A percentile compares a stretch with the other conserved stretches of the same genome.
phyloP scores from a whole-genome alignment of 139 green algal genomes.

The Dunaliella sp. region DNA sequence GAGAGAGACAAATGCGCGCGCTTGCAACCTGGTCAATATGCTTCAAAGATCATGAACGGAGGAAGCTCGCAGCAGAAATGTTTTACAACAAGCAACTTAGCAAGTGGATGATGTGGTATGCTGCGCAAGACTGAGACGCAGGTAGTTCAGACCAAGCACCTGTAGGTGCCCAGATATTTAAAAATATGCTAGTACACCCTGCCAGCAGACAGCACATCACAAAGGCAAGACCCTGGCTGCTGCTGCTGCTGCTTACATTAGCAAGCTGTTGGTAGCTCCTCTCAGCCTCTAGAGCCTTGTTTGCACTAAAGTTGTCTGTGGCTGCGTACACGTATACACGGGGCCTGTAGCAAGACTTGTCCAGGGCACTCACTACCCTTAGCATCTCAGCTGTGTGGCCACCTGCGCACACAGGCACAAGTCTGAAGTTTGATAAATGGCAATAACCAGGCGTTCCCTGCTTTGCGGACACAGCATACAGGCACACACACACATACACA shows the following conservation, averaged over 20 bases:
- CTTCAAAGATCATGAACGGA: too few species aligned
- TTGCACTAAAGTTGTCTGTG: conserved; percentile 68
- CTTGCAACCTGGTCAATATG: too few species aligned
- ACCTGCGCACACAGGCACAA: conserved; percentile 44
- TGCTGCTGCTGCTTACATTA: not conserved
- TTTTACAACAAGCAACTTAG: not conserved
- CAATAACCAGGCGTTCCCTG: not conserved
- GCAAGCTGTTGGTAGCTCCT: not conserved
- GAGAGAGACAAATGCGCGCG: too few species aligned
- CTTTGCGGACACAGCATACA: too few species aligned
- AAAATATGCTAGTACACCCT: conserved; percentile 2
- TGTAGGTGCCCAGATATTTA: not conserved
- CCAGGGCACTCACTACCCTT: conserved; percentile 55
- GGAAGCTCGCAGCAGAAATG: too few species aligned
- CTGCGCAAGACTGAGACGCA: not conserved
- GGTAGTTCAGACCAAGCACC: not conserved
- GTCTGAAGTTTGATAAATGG: not conserved
- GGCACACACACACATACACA: too few species aligned
- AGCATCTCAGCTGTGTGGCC: conserved; percentile 94
- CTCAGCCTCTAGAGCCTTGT: conserved; percentile 56
- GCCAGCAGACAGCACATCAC: not conserved
- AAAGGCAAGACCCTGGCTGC: too few species aligned
- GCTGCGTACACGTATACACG: conserved; percentile 71
- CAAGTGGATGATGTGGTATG: not conserved
- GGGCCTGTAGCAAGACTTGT: conserved; percentile 56